Evolutionary conservation across 306 rosid genomes (phyloP).

Genomic region (Vigna mungo): DNA sequence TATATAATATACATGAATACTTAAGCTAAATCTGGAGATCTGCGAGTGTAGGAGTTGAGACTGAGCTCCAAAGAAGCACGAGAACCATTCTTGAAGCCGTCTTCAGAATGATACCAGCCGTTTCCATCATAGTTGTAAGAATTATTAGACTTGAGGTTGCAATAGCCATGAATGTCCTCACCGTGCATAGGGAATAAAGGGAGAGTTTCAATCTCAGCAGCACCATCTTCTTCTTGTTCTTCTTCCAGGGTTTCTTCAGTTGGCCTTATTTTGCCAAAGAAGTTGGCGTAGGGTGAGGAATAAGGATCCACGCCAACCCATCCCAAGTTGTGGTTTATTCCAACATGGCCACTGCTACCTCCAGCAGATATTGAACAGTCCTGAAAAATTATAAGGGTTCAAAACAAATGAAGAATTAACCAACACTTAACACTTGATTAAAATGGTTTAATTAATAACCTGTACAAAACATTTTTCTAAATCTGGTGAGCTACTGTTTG

Average conservation of each 20-base stretch:
- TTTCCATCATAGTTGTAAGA: slow-evolving; percentile 57
- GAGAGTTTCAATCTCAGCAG: slow-evolving; percentile 84
- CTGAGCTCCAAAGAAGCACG: slow-evolving; percentile 88
- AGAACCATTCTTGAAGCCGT: slow-evolving; percentile 48
- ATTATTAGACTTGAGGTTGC: slow-evolving; percentile 59
- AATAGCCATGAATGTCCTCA: slow-evolving; percentile 72
- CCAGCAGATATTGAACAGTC: slow-evolving; percentile 75
- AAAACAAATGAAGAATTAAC: background rate
- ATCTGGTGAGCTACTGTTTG: slow-evolving; percentile 1
- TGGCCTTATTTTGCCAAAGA: slow-evolving; percentile 64
- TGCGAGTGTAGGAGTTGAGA: slow-evolving; percentile 76
- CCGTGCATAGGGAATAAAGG: slow-evolving; percentile 93
- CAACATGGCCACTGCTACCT: slow-evolving; percentile 54
- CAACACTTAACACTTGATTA: background rate
- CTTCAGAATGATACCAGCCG: slow-evolving; percentile 54
- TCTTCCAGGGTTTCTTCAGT: slow-evolving; percentile 48
- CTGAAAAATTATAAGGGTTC: slow-evolving; percentile 37
- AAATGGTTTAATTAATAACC: slow-evolving; percentile 16
- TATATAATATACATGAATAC: background rate
- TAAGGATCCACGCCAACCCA: slow-evolving; percentile 77
- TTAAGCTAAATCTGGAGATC: slow-evolving; percentile 58
- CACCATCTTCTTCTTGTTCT: slow-evolving; percentile 40
- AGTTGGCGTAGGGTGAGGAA: slow-evolving; percentile 55
- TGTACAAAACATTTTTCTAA: background rate
- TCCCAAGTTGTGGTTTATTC: slow-evolving; percentile 60